Conservation (phyloP, 768 basidiomycete species). For the Amanita fuliginea region DNA sequence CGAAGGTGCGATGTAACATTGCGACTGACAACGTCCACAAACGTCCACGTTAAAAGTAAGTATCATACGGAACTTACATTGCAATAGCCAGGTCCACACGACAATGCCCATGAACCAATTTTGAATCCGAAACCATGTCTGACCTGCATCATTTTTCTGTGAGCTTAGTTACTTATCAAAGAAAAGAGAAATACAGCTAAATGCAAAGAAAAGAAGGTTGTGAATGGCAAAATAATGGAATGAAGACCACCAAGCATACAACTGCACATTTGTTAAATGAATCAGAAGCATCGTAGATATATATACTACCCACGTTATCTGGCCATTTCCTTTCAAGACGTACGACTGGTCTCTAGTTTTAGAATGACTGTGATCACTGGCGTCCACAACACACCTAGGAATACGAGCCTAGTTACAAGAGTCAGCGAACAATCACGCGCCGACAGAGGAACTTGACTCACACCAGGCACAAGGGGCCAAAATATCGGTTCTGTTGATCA, state of each 20-base stretch:
- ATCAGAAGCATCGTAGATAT: background rate
- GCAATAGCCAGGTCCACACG: constrained; percentile 15
- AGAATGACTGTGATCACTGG: too few relatives aligned
- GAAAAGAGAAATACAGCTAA: background rate
- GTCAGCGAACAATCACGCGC: background rate
- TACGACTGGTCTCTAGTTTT: background rate
- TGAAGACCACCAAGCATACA: constrained; percentile 1
- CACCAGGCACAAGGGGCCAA: constrained; percentile 16
- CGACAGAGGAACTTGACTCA: constrained; percentile 7
- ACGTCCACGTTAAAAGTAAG: background rate
- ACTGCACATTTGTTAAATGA: background rate
- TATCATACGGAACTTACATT: constrained; percentile 12
- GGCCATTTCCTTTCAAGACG: background rate
- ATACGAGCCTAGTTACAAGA: background rate
- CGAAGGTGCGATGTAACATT: constrained; percentile 17
- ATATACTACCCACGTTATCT: background rate
- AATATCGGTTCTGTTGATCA: constrained; percentile 17
- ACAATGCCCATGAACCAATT: constrained; percentile 13
- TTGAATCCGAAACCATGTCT: constrained; percentile 12
- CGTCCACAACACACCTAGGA: background rate
- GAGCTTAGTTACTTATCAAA: background rate
- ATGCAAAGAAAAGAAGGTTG: background rate
- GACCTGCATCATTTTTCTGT: constrained; percentile 9
- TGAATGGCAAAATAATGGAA: background rate
- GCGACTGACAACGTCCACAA: constrained; percentile 9